Conservation (phyloP, 1,139 yeast genomes). For the Debaryomyces nepalensis region DNA sequence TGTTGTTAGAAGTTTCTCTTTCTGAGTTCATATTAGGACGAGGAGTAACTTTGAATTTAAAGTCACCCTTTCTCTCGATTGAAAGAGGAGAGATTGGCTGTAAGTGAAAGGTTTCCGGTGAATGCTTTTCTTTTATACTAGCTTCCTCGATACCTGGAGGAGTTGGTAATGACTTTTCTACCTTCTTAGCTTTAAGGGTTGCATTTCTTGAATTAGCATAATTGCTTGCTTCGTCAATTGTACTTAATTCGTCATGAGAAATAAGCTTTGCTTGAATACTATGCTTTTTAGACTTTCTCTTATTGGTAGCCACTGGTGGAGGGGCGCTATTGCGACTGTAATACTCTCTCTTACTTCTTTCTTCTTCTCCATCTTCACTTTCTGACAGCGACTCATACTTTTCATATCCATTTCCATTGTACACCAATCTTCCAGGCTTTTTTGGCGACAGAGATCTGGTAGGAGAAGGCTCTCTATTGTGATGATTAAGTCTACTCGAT, state of each 20-base stretch:
- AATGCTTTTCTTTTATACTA: neutral
- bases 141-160: constrained; percentile 18
- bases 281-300: constrained; percentile 25
- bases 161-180: constrained; percentile 14
- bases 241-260: constrained; percentile 43
- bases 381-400: constrained; percentile 37
- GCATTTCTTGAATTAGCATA: constrained; percentile 36
- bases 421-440: constrained; percentile 35
- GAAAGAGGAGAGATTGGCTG: neutral
- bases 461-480: neutral
- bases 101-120: neutral
- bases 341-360: constrained; percentile 13
- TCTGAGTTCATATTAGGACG: neutral
- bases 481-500: constrained; percentile 18
- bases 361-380: constrained; percentile 23
- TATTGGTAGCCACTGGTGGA: constrained; percentile 29
- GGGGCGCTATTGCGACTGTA: constrained; percentile 27
- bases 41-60: neutral
- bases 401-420: constrained; percentile 44
- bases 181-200: constrained; percentile 24
- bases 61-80: neutral
- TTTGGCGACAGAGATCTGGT: constrained; percentile 13
- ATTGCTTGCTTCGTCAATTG: constrained; percentile 46
- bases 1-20: neutral
- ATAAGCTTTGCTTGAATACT: constrained; percentile 22